Percentiles rank a stretch among this genome's conserved stretches.
phyloP scores from a whole-genome alignment of 2,329 filamentous ascomycete genomes.

The Fusarium sp. region DNA sequence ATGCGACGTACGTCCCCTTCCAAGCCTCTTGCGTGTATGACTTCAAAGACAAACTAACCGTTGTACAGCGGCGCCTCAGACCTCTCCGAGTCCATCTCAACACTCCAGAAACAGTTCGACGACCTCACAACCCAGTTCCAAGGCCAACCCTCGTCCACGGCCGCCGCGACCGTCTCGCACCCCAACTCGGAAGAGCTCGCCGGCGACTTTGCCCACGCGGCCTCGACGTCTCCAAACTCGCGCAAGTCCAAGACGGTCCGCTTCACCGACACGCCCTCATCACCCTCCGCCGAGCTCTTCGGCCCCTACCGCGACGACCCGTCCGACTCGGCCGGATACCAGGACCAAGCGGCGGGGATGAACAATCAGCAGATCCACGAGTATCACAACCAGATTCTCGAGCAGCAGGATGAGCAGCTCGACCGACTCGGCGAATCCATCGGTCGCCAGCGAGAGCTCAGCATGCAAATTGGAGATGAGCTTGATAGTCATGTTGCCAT shows the following conservation, averaged over 20 bases:
- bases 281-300: conserved; percentile 58
- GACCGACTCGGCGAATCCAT: conserved; percentile 89
- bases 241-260: conserved; percentile 79
- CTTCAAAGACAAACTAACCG: neutral
- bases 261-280: conserved; percentile 77
- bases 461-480: conserved; percentile 96
- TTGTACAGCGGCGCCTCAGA: conserved; percentile 58
- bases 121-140: conserved; percentile 86
- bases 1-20: conserved; percentile 66
- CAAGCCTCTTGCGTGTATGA: neutral
- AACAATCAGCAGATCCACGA: conserved; percentile 88
- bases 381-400: conserved; percentile 83
- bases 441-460: conserved; percentile 88
- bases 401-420: conserved; percentile 94
- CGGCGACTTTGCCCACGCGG: conserved; percentile 73
- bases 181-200: conserved; percentile 74
- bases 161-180: conserved; percentile 64
- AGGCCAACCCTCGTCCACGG: conserved; percentile 67
- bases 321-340: conserved; percentile 66
- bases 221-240: conserved; percentile 53
- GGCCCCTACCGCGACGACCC: conserved; percentile 79
- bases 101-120: conserved; percentile 79
- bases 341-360: conserved; percentile 70
- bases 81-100: conserved; percentile 73
- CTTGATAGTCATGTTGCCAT: conserved; percentile 90